Evolutionary conservation across 108 stramenopile genomes (phyloP).

Genomic region (Cylindrotheca fusiformis): DNA sequence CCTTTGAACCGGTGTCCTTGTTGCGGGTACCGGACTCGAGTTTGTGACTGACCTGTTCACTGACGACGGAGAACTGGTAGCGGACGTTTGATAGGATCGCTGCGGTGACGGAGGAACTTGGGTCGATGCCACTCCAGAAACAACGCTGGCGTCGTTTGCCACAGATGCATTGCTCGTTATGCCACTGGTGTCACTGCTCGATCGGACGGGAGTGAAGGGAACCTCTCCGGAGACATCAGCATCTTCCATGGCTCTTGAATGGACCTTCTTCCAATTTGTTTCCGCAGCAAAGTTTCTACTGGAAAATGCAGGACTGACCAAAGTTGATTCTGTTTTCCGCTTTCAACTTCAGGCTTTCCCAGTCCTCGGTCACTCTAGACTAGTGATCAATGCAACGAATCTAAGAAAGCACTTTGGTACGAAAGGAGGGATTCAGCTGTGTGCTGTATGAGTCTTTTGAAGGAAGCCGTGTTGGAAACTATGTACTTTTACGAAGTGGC

Average conservation of each 20-base stretch:
- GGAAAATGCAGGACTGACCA: too few species aligned
- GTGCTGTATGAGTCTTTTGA: too few species aligned
- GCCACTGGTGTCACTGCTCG: background rate
- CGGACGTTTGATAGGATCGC: slow-evolving; percentile 1
- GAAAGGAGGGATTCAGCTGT: too few species aligned
- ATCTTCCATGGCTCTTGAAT: slow-evolving; percentile 1
- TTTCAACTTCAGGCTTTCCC: too few species aligned
- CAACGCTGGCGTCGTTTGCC: background rate
- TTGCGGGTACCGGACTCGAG: background rate
- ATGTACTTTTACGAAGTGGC: too few species aligned
- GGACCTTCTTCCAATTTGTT: too few species aligned
- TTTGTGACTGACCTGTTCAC: background rate
- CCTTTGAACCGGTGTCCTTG: background rate
- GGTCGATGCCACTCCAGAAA: background rate
- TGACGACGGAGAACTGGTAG: background rate
- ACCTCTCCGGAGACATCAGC: background rate
- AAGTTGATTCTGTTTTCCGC: too few species aligned
- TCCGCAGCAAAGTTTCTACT: background rate
- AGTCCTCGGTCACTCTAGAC: too few species aligned
- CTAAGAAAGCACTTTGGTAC: too few species aligned
- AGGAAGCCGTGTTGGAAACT: too few species aligned
- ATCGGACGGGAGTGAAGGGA: background rate
- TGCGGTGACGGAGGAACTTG: background rate
- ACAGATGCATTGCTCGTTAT: background rate
- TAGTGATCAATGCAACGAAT: too few species aligned